Evolutionary conservation across 306 rosid species (phyloP).

Genomic region (Ceratonia siliqua): DNA sequence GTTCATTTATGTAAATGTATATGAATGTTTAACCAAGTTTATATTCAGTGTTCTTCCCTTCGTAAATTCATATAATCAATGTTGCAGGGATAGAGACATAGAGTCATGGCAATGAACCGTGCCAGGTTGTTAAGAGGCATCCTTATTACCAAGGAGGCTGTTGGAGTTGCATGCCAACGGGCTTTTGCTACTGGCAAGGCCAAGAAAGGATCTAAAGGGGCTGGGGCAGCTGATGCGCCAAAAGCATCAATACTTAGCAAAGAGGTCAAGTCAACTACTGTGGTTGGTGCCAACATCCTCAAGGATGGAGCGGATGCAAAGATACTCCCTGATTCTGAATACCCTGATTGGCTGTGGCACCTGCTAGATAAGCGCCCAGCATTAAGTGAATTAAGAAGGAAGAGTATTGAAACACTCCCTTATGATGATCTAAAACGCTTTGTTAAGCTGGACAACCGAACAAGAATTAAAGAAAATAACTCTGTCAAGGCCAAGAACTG

Average conservation of each 20-base stretch:
- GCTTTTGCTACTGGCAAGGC: constrained; percentile 69
- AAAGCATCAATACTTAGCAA: constrained; percentile 75
- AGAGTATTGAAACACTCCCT: constrained; percentile 55
- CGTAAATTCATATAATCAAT: not conserved
- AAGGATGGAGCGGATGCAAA: constrained; percentile 86
- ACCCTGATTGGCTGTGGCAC: constrained; percentile 86
- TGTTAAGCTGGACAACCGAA: constrained; percentile 84
- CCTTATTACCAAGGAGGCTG: constrained; percentile 33
- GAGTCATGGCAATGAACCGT: constrained; percentile 46
- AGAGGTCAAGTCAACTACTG: constrained; percentile 77
- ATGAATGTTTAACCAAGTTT: not conserved
- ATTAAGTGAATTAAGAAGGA: constrained; percentile 75
- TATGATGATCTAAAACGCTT: constrained; percentile 79
- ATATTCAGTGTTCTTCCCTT: not conserved
- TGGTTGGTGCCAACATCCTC: constrained; percentile 84
- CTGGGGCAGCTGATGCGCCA: constrained; percentile 64
- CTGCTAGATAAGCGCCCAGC: constrained; percentile 73
- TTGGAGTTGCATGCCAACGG: constrained; percentile 41
- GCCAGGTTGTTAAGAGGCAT: constrained; percentile 34
- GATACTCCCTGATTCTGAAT: constrained; percentile 73
- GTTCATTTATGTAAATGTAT: not conserved
- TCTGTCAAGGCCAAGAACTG: constrained; percentile 79
- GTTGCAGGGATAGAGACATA: constrained; percentile 32
- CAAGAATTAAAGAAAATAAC: constrained; percentile 85
- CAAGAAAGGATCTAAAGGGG: constrained; percentile 85